Percentiles rank a stretch among this genome's conserved stretches.
phyloP scores from a whole-genome alignment of 148 eudicot genomes.

The Cornus controversa region DNA sequence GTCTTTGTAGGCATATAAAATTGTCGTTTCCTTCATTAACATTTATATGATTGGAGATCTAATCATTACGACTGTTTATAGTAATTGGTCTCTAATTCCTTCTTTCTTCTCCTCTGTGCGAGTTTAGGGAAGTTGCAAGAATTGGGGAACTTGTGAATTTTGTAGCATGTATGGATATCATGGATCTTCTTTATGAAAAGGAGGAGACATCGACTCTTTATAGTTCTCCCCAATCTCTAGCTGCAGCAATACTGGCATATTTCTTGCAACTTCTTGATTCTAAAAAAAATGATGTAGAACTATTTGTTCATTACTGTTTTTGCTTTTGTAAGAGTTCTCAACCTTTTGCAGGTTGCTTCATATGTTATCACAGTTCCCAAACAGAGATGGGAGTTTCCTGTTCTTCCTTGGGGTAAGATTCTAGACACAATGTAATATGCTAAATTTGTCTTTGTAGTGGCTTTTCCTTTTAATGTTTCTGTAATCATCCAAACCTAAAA shows the following conservation, averaged over 20 bases:
- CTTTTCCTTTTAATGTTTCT: neutral
- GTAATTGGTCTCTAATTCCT: neutral
- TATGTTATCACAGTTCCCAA: conserved; percentile 65
- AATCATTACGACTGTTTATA: neutral
- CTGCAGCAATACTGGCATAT: conserved; percentile 55
- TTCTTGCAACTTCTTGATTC: neutral
- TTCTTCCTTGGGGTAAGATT: conserved; percentile 65
- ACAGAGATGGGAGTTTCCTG: conserved; percentile 72
- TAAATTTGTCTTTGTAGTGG: neutral
- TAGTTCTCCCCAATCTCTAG: conserved; percentile 38
- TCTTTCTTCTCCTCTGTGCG: conserved; percentile 6
- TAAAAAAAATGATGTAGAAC: neutral
- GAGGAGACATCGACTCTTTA: conserved; percentile 45
- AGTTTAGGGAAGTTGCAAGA: conserved; percentile 50
- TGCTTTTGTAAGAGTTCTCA: conserved; percentile 8
- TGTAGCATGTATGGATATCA: conserved; percentile 70
- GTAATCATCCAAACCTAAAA: neutral
- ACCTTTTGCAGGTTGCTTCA: conserved; percentile 38
- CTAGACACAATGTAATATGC: neutral
- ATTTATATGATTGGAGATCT: neutral
- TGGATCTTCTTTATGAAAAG: conserved; percentile 80
- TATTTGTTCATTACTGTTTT: neutral
- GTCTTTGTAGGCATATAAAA: neutral
- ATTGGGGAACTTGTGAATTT: conserved; percentile 58
- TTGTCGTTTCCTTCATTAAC: neutral